These are phyloP conservation scores for Petasospora rhodanensis DNA, from an alignment of 1,139 yeast genomes.

Conservation along the genomic window DNA sequence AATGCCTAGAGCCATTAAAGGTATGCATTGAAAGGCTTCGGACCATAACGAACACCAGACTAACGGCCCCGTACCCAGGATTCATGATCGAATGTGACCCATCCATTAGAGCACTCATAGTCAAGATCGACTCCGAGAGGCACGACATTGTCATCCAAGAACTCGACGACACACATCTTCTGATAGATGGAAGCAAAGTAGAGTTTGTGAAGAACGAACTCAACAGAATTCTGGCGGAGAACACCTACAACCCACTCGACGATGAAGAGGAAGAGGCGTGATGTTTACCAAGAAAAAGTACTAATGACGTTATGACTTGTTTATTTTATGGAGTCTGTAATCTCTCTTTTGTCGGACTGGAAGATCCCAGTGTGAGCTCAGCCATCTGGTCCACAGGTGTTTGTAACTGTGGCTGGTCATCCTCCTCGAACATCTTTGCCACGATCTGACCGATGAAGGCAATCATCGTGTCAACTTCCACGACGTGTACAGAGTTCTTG, in stretches of 20 bases:
- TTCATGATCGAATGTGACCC: constrained; percentile 64
- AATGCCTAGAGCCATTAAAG: constrained; percentile 38
- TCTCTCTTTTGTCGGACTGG: constrained; percentile 4
- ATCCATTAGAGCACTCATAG: constrained; percentile 78
- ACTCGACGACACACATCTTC: constrained; percentile 82
- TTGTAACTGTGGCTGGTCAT: not conserved
- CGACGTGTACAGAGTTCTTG: constrained; percentile 35
- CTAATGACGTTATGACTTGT: constrained; percentile 4
- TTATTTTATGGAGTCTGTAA: too few relatives aligned
- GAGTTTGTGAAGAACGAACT: constrained; percentile 73
- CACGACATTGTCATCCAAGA: constrained; percentile 80
- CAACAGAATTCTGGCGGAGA: constrained; percentile 69
- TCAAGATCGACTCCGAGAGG: constrained; percentile 68
- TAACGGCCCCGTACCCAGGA: too few relatives aligned
- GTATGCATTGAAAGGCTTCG: too few relatives aligned
- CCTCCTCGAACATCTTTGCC: constrained; percentile 27
- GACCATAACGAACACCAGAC: too few relatives aligned
- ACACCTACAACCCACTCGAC: constrained; percentile 80
- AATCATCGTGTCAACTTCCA: constrained; percentile 55
- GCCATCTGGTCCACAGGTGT: constrained; percentile 8
- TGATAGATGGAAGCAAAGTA: constrained; percentile 74
- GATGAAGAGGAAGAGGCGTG: constrained; percentile 44
- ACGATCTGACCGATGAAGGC: constrained; percentile 46
- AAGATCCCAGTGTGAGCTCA: constrained; percentile 1
- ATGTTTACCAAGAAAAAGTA: not conserved